Evolutionary conservation across 352 stramenopile genomes (phyloP).

Genomic region (Phytophthora megakarya): DNA sequence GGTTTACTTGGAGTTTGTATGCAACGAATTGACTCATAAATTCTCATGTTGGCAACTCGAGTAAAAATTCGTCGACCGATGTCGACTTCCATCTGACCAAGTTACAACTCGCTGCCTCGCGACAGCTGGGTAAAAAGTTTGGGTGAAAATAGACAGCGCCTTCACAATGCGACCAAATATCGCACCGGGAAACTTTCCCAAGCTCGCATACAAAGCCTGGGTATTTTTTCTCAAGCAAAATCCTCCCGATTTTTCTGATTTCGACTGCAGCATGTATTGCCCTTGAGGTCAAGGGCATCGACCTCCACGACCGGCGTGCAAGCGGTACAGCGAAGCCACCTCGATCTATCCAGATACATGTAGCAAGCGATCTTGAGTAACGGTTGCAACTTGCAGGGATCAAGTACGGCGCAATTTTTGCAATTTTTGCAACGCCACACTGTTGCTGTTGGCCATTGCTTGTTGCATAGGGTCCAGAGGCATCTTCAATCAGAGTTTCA

Average conservation of each 20-base stretch:
- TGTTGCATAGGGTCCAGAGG: slow-evolving; percentile 14
- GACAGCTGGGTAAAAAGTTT: background rate
- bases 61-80: background rate
- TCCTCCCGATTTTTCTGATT: slow-evolving; percentile 17
- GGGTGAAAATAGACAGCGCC: slow-evolving; percentile 3
- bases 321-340: slow-evolving; percentile 24
- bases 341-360: no score
- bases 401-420: slow-evolving; percentile 13
- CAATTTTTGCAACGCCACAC: slow-evolving; percentile 19
- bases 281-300: no score
- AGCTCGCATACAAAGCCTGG: slow-evolving; percentile 3
- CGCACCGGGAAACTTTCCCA: slow-evolving; percentile 23
- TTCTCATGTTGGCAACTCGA: background rate
- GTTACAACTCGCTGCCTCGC: background rate
- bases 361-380: slow-evolving; percentile 20
- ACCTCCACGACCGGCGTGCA: slow-evolving; percentile 19
- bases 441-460: slow-evolving; percentile 15
- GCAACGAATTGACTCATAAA: background rate
- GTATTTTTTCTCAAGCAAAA: slow-evolving; percentile 30
- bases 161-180: slow-evolving; percentile 3
- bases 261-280: slow-evolving; percentile 13
- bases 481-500: slow-evolving; percentile 18
- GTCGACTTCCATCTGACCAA: background rate
- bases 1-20: slow-evolving; percentile 17
- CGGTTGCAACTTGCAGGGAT: background rate